Evolutionary conservation across 495 filamentous ascomycete species (phyloP).

Genomic region (Sphaerosporella brunnea): DNA sequence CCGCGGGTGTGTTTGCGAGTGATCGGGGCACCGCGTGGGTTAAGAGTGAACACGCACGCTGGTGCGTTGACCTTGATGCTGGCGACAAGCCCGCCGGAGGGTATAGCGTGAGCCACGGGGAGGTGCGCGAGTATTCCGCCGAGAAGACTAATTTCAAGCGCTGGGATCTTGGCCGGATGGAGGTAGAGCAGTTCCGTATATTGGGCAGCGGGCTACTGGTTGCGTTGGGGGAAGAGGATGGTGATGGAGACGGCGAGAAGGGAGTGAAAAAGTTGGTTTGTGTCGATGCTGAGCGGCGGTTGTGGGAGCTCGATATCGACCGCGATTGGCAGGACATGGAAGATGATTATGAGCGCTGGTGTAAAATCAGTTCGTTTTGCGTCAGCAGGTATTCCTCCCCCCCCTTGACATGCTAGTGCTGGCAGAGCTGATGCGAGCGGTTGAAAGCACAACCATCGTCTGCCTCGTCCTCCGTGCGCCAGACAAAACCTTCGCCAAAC

Average conservation of each 20-base stretch:
- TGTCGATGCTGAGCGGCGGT: too few species aligned
- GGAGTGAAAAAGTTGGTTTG: too few species aligned
- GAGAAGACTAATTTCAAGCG: not conserved
- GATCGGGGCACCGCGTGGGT: not conserved
- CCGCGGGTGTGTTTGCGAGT: not conserved
- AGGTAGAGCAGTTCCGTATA: too few species aligned
- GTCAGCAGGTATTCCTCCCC: not conserved
- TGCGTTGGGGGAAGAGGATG: too few species aligned
- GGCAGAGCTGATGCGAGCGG: too few species aligned
- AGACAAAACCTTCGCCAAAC: slow-evolving; percentile 17
- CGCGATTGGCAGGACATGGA: not conserved
- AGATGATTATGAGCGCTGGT: not conserved
- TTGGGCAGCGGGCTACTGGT: too few species aligned
- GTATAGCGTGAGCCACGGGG: not conserved
- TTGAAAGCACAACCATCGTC: slow-evolving; percentile 22
- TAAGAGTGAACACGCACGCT: too few species aligned
- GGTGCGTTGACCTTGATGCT: too few species aligned
- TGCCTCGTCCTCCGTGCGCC: slow-evolving; percentile 23
- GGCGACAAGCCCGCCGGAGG: not conserved
- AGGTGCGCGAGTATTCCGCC: not conserved
- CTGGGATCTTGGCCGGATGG: too few species aligned
- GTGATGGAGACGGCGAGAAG: too few species aligned
- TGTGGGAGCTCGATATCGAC: too few species aligned
- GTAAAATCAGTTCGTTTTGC: not conserved
- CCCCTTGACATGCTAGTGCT: not conserved